phyloP scores from a whole-genome alignment of 495 filamentous ascomycete genomes.

The Haplographium delicatum region DNA sequence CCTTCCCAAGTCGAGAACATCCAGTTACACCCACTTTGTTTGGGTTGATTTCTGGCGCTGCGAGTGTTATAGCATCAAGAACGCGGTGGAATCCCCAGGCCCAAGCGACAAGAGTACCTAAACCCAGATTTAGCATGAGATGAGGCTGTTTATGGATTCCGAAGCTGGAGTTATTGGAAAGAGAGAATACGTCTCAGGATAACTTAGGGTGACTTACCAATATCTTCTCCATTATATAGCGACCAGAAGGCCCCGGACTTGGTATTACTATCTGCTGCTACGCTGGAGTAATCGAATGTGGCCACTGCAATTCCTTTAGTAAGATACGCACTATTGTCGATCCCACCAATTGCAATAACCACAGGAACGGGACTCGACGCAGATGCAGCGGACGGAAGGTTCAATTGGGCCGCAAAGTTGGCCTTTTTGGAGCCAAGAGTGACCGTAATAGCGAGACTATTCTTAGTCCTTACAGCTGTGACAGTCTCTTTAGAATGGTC shows the following conservation, averaged over 20 bases:
- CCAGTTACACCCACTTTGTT: slow-evolving; percentile 49
- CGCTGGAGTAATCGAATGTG: slow-evolving; percentile 44
- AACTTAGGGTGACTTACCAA: slow-evolving; percentile 31
- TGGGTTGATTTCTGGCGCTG: too few species aligned
- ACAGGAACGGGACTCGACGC: slow-evolving; percentile 35
- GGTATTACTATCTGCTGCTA: slow-evolving; percentile 44
- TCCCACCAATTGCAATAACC: slow-evolving; percentile 52
- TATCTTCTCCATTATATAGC: slow-evolving; percentile 46
- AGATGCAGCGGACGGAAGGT: slow-evolving; percentile 34
- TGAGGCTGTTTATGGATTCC: too few species aligned
- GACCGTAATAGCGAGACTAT: slow-evolving; percentile 40
- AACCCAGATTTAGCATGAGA: too few species aligned
- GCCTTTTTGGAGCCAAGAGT: slow-evolving; percentile 41
- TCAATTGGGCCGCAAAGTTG: slow-evolving; percentile 39
- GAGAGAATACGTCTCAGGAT: not conserved
- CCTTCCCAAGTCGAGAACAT: slow-evolving; percentile 48
- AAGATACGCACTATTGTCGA: slow-evolving; percentile 45
- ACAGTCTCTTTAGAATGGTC: slow-evolving; percentile 46
- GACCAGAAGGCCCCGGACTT: slow-evolving; percentile 49
- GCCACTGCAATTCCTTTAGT: slow-evolving; percentile 45
- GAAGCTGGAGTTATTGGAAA: not conserved
- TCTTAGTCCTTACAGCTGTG: slow-evolving; percentile 44
- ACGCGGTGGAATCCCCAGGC: too few species aligned
- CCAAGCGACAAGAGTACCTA: too few species aligned
- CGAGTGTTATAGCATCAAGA: too few species aligned